Base-by-base conservation (phyloP, 75 land plant species). In the Isoetes taiwanensis region DNA sequence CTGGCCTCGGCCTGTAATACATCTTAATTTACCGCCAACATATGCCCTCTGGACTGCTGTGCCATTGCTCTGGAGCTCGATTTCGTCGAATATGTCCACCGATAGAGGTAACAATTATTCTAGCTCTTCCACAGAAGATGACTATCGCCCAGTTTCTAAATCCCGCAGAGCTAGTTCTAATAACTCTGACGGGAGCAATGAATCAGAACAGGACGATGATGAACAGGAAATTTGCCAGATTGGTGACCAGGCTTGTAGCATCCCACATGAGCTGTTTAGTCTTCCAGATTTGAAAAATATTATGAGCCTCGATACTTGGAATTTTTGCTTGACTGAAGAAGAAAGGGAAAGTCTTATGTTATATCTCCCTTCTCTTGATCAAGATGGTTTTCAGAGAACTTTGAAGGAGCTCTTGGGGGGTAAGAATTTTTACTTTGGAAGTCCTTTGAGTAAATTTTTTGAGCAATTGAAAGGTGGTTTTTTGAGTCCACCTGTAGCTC, bases 351-450 rank as follows among this genome's bases (percentile, higher is more conserved):
- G 20, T 32, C 67, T 74, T 8, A 2, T 67, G 35, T 57, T 63
- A n/a, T 74, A 57, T 23, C 56, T 74, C 32, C 76, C 76, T 0
- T 66, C 69, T 34, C 52, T 69, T 64, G 76, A 74, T 31, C 73
- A 58, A 27, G 28, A 64, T n/a, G 43, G 59, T 17, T 74, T 64
- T 43, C 40, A 40, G 46, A 21, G 58, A 32, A 69, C 68, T 0
- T 24, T 70, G 34, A 74, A 64, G 31, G 63, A 74, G 29, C 39
- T 74, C 34, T 60, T 74, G 14, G 26, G 33, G 26, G 73, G 74
- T 20, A 52, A 54, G 2, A 40, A 31, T 0, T n/a, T 73, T 2
- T 55, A 43, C 41, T 73, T 73, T 40, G 60, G 50, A 1, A 73
- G 71, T 59, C 64, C 76, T 10, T 21, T 74, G 58, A 29, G 19